Evolutionary conservation across 331 rosid genomes (phyloP).

Genomic region (Acacia pycnantha): DNA sequence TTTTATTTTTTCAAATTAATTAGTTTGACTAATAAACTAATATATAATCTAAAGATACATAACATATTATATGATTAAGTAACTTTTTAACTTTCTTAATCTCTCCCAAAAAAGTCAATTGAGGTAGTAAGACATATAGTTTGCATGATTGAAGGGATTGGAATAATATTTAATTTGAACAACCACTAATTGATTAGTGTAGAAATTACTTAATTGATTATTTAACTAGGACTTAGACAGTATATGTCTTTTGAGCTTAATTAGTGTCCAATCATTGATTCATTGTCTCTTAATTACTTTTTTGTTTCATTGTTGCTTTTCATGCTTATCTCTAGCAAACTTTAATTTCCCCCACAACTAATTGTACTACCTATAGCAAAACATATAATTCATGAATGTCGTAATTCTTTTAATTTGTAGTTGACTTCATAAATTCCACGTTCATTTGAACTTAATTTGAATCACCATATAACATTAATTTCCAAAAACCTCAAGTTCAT

Average conservation of each 20-base stretch:
- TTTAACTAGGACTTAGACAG: background rate
- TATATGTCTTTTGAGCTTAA: background rate
- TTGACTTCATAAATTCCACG: background rate
- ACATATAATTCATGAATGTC: background rate
- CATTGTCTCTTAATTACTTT: background rate
- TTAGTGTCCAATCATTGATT: conserved; percentile 21
- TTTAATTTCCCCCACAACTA: background rate
- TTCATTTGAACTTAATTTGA: background rate
- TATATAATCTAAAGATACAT: too few relatives aligned
- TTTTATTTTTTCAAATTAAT: too few relatives aligned
- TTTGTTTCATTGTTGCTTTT: background rate
- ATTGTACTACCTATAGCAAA: background rate
- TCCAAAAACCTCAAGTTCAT: background rate
- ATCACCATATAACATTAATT: background rate
- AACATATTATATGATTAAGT: too few relatives aligned
- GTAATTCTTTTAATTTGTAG: background rate
- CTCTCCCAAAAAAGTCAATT: too few relatives aligned
- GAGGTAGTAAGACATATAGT: background rate
- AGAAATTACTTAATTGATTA: background rate
- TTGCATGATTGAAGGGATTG: conserved; percentile 31
- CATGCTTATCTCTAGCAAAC: background rate
- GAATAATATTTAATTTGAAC: background rate
- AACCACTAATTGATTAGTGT: background rate
- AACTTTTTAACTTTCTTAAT: too few relatives aligned
- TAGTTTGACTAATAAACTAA: too few relatives aligned